Evolutionary conservation across 495 filamentous ascomycete species (phyloP).

Genomic region (Daldinia concentrica): DNA sequence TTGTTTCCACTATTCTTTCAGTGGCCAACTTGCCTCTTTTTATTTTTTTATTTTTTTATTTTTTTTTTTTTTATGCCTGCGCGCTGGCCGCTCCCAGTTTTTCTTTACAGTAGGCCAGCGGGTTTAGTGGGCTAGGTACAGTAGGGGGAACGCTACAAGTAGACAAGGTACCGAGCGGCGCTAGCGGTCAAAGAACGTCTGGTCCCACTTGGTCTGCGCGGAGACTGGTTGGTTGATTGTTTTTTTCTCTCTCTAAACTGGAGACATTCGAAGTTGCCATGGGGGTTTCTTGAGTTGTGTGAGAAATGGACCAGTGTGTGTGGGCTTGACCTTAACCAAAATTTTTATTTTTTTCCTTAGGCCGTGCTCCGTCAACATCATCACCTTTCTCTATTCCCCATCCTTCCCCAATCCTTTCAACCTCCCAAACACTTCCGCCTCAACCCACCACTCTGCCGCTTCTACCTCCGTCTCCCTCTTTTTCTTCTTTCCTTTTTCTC

Average conservation of each 20-base stretch:
- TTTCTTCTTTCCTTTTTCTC: slow-evolving; percentile 41
- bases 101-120: background rate
- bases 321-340: slow-evolving; percentile 19
- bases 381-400: slow-evolving; percentile 39
- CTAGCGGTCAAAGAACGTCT: slow-evolving; percentile 34
- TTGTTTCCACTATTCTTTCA: slow-evolving; percentile 26
- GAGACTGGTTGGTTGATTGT: slow-evolving; percentile 25
- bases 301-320: slow-evolving; percentile 18
- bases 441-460: slow-evolving; percentile 36
- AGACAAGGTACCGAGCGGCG: slow-evolving; percentile 3
- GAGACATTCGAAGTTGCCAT: slow-evolving; percentile 6
- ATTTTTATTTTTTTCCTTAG: slow-evolving; percentile 26
- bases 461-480: slow-evolving; percentile 39
- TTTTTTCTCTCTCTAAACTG: slow-evolving; percentile 16
- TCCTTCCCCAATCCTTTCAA: slow-evolving; percentile 38
- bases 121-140: slow-evolving; percentile 12
- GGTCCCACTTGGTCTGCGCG: slow-evolving; percentile 27
- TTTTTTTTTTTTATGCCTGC: slow-evolving; percentile 27
- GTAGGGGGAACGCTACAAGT: slow-evolving; percentile 16
- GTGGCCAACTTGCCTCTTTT: slow-evolving; percentile 22
- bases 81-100: slow-evolving; percentile 34
- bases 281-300: slow-evolving; percentile 4
- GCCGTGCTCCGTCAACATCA: slow-evolving; percentile 37
- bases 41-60: no score
- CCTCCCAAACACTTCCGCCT: slow-evolving; percentile 40